Evolutionary conservation across 176 grass and related monocot species (phyloP).

Genomic region (Pharus latifolius): DNA sequence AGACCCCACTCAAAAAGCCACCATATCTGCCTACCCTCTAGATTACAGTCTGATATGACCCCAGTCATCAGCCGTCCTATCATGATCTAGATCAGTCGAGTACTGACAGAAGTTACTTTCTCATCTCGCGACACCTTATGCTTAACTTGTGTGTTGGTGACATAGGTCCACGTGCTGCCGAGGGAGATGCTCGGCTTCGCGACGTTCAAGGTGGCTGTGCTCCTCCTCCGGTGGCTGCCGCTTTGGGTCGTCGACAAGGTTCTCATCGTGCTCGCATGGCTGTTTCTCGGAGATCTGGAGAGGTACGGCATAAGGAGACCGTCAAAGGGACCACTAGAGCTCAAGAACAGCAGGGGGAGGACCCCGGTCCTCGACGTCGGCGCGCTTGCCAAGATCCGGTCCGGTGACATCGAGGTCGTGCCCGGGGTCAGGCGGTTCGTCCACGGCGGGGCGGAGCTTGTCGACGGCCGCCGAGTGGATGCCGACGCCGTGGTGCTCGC

Average conservation of each 20-base stretch:
- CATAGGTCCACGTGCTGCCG: conserved; percentile 44
- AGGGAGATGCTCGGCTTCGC: conserved; percentile 35
- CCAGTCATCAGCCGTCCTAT: too few relatives aligned
- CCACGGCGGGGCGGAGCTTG: conserved; percentile 5
- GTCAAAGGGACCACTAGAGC: conserved; percentile 21
- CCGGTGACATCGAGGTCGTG: conserved; percentile 43
- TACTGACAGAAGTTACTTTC: too few relatives aligned
- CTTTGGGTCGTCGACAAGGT: conserved; percentile 30
- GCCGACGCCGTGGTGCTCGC: conserved; percentile 38
- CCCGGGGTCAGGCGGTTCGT: conserved; percentile 21
- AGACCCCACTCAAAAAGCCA: too few relatives aligned
- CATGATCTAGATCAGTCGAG: too few relatives aligned
- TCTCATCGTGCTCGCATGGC: conserved; percentile 14
- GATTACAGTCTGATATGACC: too few relatives aligned
- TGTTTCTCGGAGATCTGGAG: conserved; percentile 29
- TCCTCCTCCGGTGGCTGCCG: conserved; percentile 28
- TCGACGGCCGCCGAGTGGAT: conserved; percentile 21
- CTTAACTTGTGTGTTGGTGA: not conserved
- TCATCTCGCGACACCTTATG: too few relatives aligned
- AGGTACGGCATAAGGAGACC: conserved; percentile 24
- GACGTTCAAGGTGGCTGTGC: conserved; percentile 31
- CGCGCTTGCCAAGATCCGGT: conserved; percentile 25
- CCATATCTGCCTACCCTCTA: too few relatives aligned
- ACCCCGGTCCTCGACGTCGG: conserved; percentile 43
- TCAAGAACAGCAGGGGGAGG: conserved; percentile 28